phyloP scores from a whole-genome alignment of 148 eudicot species.

The Nyssa sinensis region DNA sequence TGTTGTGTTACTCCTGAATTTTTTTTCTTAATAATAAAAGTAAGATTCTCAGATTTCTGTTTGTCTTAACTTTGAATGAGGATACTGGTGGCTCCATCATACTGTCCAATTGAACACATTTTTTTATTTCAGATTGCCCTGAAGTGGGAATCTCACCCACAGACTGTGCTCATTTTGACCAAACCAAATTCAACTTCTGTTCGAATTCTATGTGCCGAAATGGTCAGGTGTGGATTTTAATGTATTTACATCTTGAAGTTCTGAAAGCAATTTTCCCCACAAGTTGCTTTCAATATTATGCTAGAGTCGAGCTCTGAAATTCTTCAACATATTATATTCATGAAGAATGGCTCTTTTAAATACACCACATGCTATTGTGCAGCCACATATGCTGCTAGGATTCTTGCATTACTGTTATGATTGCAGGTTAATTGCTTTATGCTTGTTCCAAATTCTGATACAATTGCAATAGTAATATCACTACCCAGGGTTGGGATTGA shows the following conservation, averaged over 20 bases:
- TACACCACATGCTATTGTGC: constrained; percentile 7
- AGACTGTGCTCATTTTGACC: constrained; percentile 83
- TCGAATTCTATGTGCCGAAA: constrained; percentile 64
- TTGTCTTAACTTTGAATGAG: not conserved
- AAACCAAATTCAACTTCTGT: constrained; percentile 95
- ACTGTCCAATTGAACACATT: not conserved
- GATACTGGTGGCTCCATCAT: not conserved
- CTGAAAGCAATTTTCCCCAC: not conserved
- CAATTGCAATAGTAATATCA: not conserved
- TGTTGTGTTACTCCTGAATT: not conserved
- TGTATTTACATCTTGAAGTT: not conserved
- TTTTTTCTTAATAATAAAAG: not conserved
- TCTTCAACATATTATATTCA: not conserved
- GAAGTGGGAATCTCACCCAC: constrained; percentile 90
- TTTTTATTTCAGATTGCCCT: constrained; percentile 71
- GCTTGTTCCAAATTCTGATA: too few species aligned
- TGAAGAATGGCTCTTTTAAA: constrained; percentile 1
- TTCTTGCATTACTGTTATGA: too few species aligned
- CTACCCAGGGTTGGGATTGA: not conserved
- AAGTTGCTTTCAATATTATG: constrained; percentile 2
- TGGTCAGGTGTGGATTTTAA: constrained; percentile 92
- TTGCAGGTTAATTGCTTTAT: not conserved
- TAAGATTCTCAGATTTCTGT: too few species aligned
- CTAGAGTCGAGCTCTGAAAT: constrained; percentile 8
- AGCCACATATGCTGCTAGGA: not conserved